phyloP scores from a whole-genome alignment of 139 green algal genomes.

The Chlamydomonas schloesseri region DNA sequence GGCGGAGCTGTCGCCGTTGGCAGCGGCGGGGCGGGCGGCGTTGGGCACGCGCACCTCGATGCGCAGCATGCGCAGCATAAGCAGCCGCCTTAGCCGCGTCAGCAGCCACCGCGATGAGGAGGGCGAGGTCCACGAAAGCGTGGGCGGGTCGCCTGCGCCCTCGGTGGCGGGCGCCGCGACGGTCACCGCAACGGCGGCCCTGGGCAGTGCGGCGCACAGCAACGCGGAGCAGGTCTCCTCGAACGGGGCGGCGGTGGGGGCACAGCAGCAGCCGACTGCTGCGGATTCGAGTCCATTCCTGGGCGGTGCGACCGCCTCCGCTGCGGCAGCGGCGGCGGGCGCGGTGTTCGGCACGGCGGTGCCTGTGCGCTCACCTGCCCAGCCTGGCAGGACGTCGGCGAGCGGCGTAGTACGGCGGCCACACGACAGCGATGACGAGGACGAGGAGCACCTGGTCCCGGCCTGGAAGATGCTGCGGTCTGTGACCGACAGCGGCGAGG shows the following conservation, averaged over 20 bases:
- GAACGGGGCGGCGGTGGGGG: too few species aligned
- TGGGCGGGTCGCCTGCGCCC: not conserved
- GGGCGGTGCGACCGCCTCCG: too few species aligned
- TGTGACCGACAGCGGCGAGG: not conserved
- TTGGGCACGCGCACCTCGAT: not conserved
- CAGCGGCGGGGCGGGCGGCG: not conserved
- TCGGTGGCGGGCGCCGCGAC: not conserved
- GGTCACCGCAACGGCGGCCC: not conserved
- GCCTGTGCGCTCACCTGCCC: too few species aligned
- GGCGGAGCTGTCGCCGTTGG: not conserved
- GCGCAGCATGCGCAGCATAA: not conserved
- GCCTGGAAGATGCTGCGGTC: not conserved
- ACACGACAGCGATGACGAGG: not conserved
- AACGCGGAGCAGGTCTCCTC: too few species aligned
- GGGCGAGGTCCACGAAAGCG: not conserved
- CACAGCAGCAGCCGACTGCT: too few species aligned
- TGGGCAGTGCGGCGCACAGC: too few species aligned
- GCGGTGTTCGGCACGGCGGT: too few species aligned
- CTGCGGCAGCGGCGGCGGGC: too few species aligned
- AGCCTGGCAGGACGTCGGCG: too few species aligned
- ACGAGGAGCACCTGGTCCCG: not conserved
- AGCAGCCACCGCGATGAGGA: slow-evolving; percentile 16
- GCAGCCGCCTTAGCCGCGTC: slow-evolving; percentile 35
- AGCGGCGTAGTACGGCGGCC: too few species aligned
- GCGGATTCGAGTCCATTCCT: too few species aligned